These are phyloP conservation scores for Pseudohalonectria lignicola DNA, from an alignment of 2,329 filamentous ascomycete genomes.

Conservation along the genomic window DNA sequence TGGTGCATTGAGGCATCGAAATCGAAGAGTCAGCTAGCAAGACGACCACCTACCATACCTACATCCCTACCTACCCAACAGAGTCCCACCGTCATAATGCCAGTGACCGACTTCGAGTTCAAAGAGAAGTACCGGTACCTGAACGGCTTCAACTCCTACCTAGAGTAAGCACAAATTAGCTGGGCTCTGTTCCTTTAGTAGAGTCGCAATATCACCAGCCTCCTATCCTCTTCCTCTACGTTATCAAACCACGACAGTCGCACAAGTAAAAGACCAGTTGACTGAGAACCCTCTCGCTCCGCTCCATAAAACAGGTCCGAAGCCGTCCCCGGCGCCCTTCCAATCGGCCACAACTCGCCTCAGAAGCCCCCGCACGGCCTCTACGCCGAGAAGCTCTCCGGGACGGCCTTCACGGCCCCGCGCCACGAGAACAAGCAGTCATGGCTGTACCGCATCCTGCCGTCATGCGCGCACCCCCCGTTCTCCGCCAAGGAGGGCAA, in stretches of 20 bases:
- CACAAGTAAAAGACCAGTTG: no score
- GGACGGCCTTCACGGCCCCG: conserved; percentile 59
- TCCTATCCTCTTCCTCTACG: neutral
- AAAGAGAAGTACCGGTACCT: conserved; percentile 59
- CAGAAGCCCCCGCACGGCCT: conserved; percentile 69
- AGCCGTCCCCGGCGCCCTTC: conserved; percentile 62
- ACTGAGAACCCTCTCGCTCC: no score
- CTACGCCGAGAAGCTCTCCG: conserved; percentile 69
- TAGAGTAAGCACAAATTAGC: conserved; percentile 50
- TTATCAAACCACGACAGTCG: neutral
- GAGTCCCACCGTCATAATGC: conserved; percentile 24
- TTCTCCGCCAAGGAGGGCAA: conserved; percentile 30
- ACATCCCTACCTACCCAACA: no score
- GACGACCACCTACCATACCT: no score
- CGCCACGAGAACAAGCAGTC: conserved; percentile 57
- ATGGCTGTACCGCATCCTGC: conserved; percentile 60
- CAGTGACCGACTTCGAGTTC: conserved; percentile 33
- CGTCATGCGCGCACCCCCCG: conserved; percentile 49
- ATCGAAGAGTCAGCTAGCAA: no score
- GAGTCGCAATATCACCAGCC: no score
- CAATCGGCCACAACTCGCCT: conserved; percentile 67
- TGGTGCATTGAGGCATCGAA: no score
- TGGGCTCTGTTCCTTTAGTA: no score
- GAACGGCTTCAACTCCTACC: conserved; percentile 65
- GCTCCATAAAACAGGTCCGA: conserved; percentile 53